Percentiles rank a stretch among this genome's conserved stretches.
Evolutionary conservation across 108 stramenopile species (phyloP).

Genomic region (Nitzschia palea): DNA sequence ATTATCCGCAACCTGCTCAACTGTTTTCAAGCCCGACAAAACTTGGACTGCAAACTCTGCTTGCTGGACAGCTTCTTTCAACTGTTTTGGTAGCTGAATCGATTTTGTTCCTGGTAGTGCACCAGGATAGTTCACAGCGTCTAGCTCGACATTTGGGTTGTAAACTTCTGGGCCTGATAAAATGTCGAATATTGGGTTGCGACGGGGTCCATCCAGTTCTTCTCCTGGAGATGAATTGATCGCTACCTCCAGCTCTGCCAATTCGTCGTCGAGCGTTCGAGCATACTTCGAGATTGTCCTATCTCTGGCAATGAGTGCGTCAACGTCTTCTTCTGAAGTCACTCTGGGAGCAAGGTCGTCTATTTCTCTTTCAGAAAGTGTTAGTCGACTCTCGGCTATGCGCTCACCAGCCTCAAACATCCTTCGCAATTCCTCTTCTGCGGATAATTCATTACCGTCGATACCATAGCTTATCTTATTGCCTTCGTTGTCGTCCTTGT

Average conservation of each 20-base stretch:
- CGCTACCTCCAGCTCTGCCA: conserved; percentile 71
- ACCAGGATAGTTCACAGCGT: conserved; percentile 84
- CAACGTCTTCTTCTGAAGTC: conserved; percentile 53
- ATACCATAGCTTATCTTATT: neutral
- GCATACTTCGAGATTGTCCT: conserved; percentile 72
- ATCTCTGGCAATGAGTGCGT: conserved; percentile 66
- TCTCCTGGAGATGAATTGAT: conserved; percentile 64
- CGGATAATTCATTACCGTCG: conserved; percentile 9
- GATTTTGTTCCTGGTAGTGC: conserved; percentile 67
- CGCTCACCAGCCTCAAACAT: conserved; percentile 80
- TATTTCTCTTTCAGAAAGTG: conserved; percentile 9
- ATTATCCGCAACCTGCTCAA: conserved; percentile 8
- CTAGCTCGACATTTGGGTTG: conserved; percentile 81
- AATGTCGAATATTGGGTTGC: conserved; percentile 74
- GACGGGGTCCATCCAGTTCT: conserved; percentile 50
- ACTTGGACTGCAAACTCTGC: conserved; percentile 80
- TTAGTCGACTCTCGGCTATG: conserved; percentile 56
- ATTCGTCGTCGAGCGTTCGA: conserved; percentile 72
- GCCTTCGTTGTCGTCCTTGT: conserved; percentile 8
- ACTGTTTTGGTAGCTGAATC: conserved; percentile 61
- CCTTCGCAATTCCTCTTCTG: conserved; percentile 63
- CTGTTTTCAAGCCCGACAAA: conserved; percentile 53
- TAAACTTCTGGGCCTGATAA: conserved; percentile 85
- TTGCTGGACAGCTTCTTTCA: conserved; percentile 69
- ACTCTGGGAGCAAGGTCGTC: conserved; percentile 9